These are phyloP conservation scores for Trichomonas gallinae DNA, from an alignment of 208 protist species.

Conservation along the genomic window DNA sequence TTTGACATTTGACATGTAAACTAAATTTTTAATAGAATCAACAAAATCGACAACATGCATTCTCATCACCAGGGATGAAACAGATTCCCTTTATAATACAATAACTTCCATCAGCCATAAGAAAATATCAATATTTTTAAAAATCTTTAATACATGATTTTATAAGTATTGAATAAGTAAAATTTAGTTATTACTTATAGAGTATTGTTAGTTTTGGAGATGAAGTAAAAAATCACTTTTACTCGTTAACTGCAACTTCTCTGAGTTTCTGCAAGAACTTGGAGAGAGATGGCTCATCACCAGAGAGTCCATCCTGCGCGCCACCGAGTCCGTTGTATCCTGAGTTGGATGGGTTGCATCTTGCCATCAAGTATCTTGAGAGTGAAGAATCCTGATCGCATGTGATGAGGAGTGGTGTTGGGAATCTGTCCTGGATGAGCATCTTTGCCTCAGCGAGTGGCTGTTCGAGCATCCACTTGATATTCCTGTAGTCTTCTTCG, in stretches of 20 bases:
- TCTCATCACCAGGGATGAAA: no score
- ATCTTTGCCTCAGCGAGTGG: not conserved
- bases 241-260: not conserved
- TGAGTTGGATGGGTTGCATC: slow-evolving; percentile 69
- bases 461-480: slow-evolving; percentile 19
- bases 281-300: not conserved
- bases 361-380: slow-evolving; percentile 84
- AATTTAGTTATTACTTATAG: no score
- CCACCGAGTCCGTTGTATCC: not conserved
- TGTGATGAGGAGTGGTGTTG: not conserved
- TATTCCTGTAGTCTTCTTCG: slow-evolving; percentile 33
- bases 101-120: no score
- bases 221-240: no score
- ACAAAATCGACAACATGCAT: no score
- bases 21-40: no score
- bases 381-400: slow-evolving; percentile 45
- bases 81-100: no score
- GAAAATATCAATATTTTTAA: no score
- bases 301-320: not conserved
- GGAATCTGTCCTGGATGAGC: slow-evolving; percentile 24
- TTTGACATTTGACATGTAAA: no score
- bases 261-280: not conserved
- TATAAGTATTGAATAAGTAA: no score
- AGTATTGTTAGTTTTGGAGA: no score
- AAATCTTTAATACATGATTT: no score